Evolutionary conservation across 2,329 filamentous ascomycete species (phyloP).

Genomic region (Cordyceps militaris): DNA sequence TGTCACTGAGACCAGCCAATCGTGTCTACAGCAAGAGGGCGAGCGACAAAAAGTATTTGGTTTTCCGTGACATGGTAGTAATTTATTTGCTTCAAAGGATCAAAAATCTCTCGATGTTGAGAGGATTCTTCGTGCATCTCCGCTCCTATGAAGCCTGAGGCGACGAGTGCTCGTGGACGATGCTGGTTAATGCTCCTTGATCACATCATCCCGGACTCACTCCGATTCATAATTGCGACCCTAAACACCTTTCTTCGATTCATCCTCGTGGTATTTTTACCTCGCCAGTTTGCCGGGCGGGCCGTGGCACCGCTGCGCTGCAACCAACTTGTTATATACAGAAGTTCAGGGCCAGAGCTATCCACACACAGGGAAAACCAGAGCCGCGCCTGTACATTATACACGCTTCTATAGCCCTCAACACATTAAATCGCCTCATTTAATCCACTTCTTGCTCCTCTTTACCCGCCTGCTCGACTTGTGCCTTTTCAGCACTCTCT

Average conservation of each 20-base stretch:
- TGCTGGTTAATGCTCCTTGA: not conserved
- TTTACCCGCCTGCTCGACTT: not conserved
- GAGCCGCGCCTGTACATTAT: not conserved
- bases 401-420: not conserved
- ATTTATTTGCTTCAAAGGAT: too few species aligned
- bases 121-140: too few species aligned
- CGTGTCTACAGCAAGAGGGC: too few species aligned
- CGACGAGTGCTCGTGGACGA: too few species aligned
- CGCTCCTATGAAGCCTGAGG: too few species aligned
- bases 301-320: not conserved
- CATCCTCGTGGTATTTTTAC: not conserved
- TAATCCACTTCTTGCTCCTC: constrained; percentile 4
- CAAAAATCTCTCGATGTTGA: too few species aligned
- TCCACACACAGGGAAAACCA: not conserved
- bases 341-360: not conserved
- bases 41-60: too few species aligned
- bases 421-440: constrained; percentile 8
- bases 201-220: not conserved
- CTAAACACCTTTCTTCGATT: not conserved
- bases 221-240: not conserved
- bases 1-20: constrained; percentile 6
- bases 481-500: not conserved
- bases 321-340: constrained; percentile 8
- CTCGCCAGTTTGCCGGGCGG: not conserved
- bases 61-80: too few species aligned